These are phyloP conservation scores for Puccinia triticina DNA, from an alignment of 1,284 basidiomycete genomes.

Conservation along the genomic window DNA sequence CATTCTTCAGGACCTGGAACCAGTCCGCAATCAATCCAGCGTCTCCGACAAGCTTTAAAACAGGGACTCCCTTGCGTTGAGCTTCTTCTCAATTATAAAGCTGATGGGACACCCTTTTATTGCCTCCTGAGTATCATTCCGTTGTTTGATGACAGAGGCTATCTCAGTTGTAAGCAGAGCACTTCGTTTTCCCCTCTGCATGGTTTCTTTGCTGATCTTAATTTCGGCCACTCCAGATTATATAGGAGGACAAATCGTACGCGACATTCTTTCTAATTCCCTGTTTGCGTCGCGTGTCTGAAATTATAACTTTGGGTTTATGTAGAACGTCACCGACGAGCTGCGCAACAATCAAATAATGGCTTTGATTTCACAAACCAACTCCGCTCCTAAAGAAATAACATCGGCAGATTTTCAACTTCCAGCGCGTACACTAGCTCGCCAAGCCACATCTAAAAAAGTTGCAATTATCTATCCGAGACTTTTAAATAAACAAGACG, in stretches of 20 bases:
- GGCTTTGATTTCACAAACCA: slow-evolving; percentile 22
- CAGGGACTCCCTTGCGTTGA: slow-evolving; percentile 48
- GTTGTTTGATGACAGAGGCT: slow-evolving; percentile 54
- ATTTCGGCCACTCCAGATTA: slow-evolving; percentile 27
- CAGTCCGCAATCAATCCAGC: slow-evolving; percentile 34
- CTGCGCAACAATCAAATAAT: slow-evolving; percentile 15
- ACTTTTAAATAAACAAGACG: not conserved
- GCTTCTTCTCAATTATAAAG: slow-evolving; percentile 57
- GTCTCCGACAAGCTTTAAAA: slow-evolving; percentile 8
- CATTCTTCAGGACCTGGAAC: slow-evolving; percentile 35
- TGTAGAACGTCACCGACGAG: slow-evolving; percentile 46
- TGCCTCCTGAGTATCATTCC: slow-evolving; percentile 57
- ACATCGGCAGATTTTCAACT: not conserved
- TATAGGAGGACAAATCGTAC: slow-evolving; percentile 48
- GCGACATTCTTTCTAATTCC: not conserved
- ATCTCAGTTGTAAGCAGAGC: slow-evolving; percentile 55
- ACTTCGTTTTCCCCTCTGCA: not conserved
- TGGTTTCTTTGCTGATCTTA: not conserved
- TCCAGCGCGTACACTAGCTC: not conserved
- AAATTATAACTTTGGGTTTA: not conserved
- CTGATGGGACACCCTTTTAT: slow-evolving; percentile 55
- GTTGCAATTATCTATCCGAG: not conserved
- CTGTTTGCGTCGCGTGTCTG: not conserved
- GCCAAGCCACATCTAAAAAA: not conserved
- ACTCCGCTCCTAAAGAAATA: not conserved